Base-by-base conservation (phyloP, 1,139 yeast species). In the Debaryomyces fabryi region DNA sequence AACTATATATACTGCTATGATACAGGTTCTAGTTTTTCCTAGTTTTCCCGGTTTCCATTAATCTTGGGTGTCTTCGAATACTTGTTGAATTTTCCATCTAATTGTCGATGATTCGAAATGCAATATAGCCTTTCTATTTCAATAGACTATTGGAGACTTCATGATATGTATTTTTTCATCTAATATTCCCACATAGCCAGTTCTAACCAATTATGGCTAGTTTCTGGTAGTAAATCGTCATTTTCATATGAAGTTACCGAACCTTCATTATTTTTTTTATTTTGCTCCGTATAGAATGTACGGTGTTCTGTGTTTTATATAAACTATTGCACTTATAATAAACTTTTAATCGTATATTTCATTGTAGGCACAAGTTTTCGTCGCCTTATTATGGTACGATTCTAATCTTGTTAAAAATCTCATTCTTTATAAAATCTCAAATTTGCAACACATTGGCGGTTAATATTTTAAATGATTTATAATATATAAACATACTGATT, bases 291-390 rank as follows among this genome's bases (percentile, higher is more conserved):
- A 29, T 30, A 13, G 20, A 20, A n/a, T 7, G 10, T 29, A 40
- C 36, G 12, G 25, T 10, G 24, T 10, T 8, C 23, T 30, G 37
- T 30, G 27, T 21, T 40, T 21, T 30, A 18, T 21, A 40, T 15
- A 27, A 25, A 15, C 10, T 40, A 29, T 40, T 40, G 43, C 43
- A 30, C 43, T 16, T 39, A 39, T 40, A 40, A 40, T 40, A 40
- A 9, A 39, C 34, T 21, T 16, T 12, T 27, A 8, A 16, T 39
- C 34, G 21, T 39, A 35, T 10, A 6, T 13, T 13, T 37, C 8
- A n/a, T 18, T 37, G 29, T 37, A 37, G 40, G 13, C 4, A 8
- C 30, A 13, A 15, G 16, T 23, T 37, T 37, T 32, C 20, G 12
- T 6, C 2, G 5, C 8, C 6, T n/a, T 7, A 6, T 21, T 12